A percentile compares a stretch with the other conserved stretches of the same genome.
Evolutionary conservation across 1,284 basidiomycete species (phyloP).

Genomic region (Tylopilus sp.): DNA sequence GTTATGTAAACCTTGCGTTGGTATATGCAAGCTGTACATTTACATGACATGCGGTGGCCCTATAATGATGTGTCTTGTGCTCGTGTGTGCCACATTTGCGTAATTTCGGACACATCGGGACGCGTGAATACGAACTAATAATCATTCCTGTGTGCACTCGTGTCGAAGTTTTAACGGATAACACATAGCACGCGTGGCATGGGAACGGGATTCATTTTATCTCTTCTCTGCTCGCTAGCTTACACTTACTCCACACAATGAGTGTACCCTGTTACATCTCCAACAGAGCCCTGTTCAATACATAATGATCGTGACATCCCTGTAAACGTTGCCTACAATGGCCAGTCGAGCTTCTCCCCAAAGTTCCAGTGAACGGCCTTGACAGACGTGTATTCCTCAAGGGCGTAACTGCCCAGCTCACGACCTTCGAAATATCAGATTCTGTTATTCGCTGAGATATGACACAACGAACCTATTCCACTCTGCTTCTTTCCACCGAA

Average conservation of each 20-base stretch:
- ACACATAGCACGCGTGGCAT: constrained; percentile 6
- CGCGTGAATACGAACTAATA: constrained; percentile 1
- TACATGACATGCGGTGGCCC: constrained; percentile 1
- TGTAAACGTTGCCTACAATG: constrained; percentile 57
- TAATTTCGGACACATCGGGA: constrained; percentile 30
- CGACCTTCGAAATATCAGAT: constrained; percentile 61
- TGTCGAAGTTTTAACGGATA: constrained; percentile 13
- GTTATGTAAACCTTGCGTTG: constrained; percentile 19
- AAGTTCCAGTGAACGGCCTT: constrained; percentile 93
- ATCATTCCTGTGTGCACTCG: constrained; percentile 29
- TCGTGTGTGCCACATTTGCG: constrained; percentile 39
- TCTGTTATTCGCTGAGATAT: constrained; percentile 29
- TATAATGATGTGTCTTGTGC: constrained; percentile 21
- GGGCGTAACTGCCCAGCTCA: constrained; percentile 90
- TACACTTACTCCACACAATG: constrained; percentile 26
- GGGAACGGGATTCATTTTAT: constrained; percentile 28
- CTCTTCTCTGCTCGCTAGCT: constrained; percentile 19
- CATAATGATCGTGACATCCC: background rate
- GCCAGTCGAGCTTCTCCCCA: constrained; percentile 84
- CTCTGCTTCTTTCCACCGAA: constrained; percentile 95
- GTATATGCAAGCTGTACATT: constrained; percentile 7
- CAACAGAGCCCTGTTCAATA: background rate
- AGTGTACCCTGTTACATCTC: background rate
- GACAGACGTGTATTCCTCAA: constrained; percentile 87
- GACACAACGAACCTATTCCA: constrained; percentile 63